A percentile compares a stretch with the other conserved stretches of the same genome.
phyloP scores from a whole-genome alignment of 805 yeast species.

The Ogataea trehalophila region DNA sequence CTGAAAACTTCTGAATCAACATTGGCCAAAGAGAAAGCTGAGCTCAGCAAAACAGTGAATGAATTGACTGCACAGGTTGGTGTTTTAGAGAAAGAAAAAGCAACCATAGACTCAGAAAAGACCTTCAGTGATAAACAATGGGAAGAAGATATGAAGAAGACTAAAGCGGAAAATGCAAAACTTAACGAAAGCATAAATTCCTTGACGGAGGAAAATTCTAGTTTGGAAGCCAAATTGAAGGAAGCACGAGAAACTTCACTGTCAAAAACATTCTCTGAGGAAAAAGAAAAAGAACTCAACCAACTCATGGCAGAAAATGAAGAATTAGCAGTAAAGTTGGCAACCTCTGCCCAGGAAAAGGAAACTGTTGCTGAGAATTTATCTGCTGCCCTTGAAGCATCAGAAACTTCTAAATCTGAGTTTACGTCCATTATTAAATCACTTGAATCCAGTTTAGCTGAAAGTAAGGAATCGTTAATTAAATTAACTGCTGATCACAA shows the following conservation, averaged over 20 bases:
- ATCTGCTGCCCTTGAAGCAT: not conserved
- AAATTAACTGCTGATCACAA: not conserved
- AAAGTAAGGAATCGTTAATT: not conserved
- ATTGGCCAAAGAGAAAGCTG: slow-evolving; percentile 8
- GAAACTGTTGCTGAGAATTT: not conserved
- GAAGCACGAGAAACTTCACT: not conserved
- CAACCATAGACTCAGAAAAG: not conserved
- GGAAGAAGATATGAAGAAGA: not conserved
- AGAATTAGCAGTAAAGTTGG: not conserved
- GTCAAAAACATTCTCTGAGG: not conserved
- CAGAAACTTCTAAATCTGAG: not conserved
- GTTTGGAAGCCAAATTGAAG: slow-evolving; percentile 3
- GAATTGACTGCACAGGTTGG: slow-evolving; percentile 8
- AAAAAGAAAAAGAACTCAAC: not conserved
- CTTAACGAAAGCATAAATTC: not conserved
- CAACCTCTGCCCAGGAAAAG: not conserved
- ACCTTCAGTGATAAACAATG: not conserved
- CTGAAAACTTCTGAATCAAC: slow-evolving; percentile 25
- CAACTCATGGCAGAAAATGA: not conserved
- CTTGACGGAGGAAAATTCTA: slow-evolving; percentile 1
- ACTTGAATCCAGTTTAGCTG: not conserved
- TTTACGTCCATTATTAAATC: not conserved
- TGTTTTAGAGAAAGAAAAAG: not conserved
- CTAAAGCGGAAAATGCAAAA: not conserved
- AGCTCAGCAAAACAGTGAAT: slow-evolving; percentile 8